Evolutionary conservation across 2,329 filamentous ascomycete species (phyloP).

Genomic region (Periglandula ipomoeae): DNA sequence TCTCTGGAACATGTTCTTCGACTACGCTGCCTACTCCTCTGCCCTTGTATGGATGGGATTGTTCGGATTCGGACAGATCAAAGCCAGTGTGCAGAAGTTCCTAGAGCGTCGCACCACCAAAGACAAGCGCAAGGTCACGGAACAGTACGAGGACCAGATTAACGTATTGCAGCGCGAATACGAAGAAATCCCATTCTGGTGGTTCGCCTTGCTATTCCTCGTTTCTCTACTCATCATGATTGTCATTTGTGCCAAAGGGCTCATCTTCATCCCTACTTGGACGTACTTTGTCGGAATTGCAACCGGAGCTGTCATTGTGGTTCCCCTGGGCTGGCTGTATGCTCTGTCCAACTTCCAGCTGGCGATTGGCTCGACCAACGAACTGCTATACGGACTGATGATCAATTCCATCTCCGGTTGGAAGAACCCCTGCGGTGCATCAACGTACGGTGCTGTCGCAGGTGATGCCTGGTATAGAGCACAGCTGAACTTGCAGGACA

Average conservation of each 20-base stretch:
- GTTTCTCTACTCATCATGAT: constrained; percentile 39
- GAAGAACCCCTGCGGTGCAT: constrained; percentile 49
- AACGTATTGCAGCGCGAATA: constrained; percentile 49
- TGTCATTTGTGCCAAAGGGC: constrained; percentile 38
- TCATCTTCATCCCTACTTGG: constrained; percentile 50
- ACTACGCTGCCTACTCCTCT: constrained; percentile 49
- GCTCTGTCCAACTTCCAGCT: constrained; percentile 46
- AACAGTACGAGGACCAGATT: constrained; percentile 49
- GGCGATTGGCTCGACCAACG: constrained; percentile 49
- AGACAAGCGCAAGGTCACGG: constrained; percentile 31
- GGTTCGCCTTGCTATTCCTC: constrained; percentile 43
- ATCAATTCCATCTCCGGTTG: constrained; percentile 39
- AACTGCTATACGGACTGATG: constrained; percentile 52
- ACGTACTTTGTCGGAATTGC: constrained; percentile 48
- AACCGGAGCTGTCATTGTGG: constrained; percentile 44
- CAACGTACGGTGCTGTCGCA: constrained; percentile 48
- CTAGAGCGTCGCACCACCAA: constrained; percentile 23
- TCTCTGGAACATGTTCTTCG: constrained; percentile 50
- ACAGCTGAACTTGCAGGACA: constrained; percentile 50
- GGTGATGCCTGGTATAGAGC: constrained; percentile 54
- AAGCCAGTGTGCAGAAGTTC: constrained; percentile 34
- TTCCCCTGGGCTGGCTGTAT: constrained; percentile 51
- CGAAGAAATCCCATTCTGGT: constrained; percentile 49
- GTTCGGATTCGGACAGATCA: constrained; percentile 43
- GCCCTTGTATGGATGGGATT: constrained; percentile 49